Percentiles rank a stretch among this genome's conserved stretches.
phyloP scores from a whole-genome alignment of 129 eudicot genomes.

The Dittrichia graveolens region DNA sequence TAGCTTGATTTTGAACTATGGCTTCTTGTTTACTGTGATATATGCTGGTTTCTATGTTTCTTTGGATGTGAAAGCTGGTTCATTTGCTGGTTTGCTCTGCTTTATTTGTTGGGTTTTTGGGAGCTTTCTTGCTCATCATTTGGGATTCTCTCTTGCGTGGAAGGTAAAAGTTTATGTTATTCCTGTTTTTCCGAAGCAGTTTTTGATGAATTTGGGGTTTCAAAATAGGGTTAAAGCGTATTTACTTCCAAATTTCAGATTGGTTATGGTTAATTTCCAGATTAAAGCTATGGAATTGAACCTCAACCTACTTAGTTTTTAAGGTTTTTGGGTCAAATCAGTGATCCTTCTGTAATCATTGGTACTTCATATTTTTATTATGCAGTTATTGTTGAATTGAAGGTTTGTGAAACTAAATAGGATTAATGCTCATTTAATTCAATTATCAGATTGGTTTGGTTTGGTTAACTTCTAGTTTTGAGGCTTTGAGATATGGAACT shows the following conservation, averaged over 20 bases:
- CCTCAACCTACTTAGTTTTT: too few species aligned
- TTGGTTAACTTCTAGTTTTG: not conserved
- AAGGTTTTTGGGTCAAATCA: too few species aligned
- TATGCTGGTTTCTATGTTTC: constrained; percentile 54
- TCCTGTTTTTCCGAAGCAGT: not conserved
- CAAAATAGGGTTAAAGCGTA: not conserved
- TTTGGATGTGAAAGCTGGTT: constrained; percentile 75
- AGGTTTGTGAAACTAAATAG: not conserved
- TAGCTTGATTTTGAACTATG: constrained; percentile 54
- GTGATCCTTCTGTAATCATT: too few species aligned
- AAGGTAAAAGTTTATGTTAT: constrained; percentile 46
- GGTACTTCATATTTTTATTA: not conserved
- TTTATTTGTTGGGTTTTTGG: constrained; percentile 64
- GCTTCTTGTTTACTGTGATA: constrained; percentile 59
- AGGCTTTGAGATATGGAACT: too few species aligned
- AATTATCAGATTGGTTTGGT: not conserved
- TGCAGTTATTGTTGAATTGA: not conserved
- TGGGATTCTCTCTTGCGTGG: constrained; percentile 76
- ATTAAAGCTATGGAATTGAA: too few species aligned
- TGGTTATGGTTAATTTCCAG: too few species aligned
- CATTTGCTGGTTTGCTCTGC: constrained; percentile 67
- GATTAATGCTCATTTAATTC: not conserved
- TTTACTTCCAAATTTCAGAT: too few species aligned
- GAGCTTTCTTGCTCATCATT: constrained; percentile 54
- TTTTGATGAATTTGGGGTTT: constrained; percentile 6